phyloP scores from a whole-genome alignment of 768 basidiomycete genomes.

The Imleria badia region DNA sequence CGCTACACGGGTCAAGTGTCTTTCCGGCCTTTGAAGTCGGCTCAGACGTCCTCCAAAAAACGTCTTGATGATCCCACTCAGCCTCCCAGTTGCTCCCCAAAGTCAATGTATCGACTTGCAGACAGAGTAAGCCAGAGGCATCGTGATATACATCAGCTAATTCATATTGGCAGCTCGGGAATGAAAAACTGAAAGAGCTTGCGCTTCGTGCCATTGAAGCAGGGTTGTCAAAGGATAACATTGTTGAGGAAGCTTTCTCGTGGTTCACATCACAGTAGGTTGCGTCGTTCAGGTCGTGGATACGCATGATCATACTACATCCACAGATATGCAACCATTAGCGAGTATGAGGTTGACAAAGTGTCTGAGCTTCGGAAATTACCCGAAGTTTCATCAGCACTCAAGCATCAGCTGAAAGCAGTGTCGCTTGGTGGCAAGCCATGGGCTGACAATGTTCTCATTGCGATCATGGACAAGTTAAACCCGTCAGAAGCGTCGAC shows the following conservation, averaged over 20 bases:
- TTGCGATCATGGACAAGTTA: constrained; percentile 26
- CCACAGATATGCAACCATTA: constrained; percentile 16
- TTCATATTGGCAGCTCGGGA: constrained; percentile 20
- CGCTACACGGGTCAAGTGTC: constrained; percentile 31
- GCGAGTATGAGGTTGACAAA: constrained; percentile 16
- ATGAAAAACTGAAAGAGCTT: constrained; percentile 26
- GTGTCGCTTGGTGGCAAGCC: constrained; percentile 28
- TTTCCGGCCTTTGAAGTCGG: constrained; percentile 26
- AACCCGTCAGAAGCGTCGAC: constrained; percentile 10
- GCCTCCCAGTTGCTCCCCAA: constrained; percentile 31
- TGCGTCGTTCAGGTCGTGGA: background rate
- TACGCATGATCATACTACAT: background rate
- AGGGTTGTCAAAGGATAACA: constrained; percentile 24
- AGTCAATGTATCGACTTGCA: constrained; percentile 40
- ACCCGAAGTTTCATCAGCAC: constrained; percentile 19
- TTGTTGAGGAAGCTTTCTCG: constrained; percentile 30
- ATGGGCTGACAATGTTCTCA: constrained; percentile 21
- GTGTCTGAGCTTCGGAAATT: constrained; percentile 22
- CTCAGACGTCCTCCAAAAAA: background rate
- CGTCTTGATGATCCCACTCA: background rate
- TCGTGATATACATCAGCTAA: background rate
- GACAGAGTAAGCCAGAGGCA: constrained; percentile 16
- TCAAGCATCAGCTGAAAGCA: constrained; percentile 23
- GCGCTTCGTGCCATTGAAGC: constrained; percentile 25
- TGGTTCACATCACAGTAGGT: constrained; percentile 34